These are phyloP conservation scores for Lactarius akahatsu DNA, from an alignment of 768 basidiomycete species.

Conservation along the genomic window DNA sequence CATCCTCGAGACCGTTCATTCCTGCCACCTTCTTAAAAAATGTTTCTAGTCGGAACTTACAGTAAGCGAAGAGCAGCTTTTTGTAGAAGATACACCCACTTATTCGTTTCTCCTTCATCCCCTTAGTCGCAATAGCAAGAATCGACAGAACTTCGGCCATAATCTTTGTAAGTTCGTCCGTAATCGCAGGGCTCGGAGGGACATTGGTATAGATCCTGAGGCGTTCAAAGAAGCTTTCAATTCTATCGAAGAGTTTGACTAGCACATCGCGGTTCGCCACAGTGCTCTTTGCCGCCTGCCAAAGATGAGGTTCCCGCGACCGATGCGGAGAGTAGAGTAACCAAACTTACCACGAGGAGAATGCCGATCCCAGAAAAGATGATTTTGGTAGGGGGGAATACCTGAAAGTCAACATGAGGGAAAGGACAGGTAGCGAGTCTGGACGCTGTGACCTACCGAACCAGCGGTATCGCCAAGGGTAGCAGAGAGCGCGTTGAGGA, in stretches of 20 bases:
- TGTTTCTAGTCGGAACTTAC: background rate
- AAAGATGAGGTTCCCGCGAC: no score
- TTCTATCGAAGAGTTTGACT: no score
- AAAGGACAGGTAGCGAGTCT: background rate
- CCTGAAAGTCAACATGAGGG: background rate
- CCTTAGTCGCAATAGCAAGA: no score
- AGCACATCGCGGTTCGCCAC: background rate
- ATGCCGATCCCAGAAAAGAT: background rate
- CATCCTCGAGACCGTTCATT: background rate
- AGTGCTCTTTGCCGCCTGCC: background rate
- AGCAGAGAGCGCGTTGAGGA: background rate
- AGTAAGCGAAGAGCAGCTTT: background rate
- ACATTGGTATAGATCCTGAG: no score
- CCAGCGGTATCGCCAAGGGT: background rate
- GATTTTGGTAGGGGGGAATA: background rate
- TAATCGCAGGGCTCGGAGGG: no score
- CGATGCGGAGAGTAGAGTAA: background rate
- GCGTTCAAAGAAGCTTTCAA: no score
- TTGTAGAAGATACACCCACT: no score
- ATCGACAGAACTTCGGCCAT: no score
- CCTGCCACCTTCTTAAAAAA: background rate
- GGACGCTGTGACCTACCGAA: background rate
- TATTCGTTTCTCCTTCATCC: no score
- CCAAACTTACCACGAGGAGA: background rate
- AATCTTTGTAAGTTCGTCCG: no score